Conservation (phyloP, 441 rosid genomes). For the Jatropha multifida region DNA sequence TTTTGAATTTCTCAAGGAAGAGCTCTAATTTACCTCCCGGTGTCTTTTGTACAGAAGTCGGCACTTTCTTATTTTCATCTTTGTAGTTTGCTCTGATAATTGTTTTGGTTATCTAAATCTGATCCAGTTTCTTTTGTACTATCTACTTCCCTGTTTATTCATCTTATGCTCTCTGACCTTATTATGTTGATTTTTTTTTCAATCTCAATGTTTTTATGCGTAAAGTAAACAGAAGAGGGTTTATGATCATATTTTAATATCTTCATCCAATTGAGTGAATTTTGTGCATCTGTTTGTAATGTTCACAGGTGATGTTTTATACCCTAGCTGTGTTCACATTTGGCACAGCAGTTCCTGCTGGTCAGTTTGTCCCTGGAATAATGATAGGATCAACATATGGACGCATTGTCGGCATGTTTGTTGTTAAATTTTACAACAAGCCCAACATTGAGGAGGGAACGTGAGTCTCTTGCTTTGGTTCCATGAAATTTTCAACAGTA, state of each 20-base stretch:
- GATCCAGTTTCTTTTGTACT: not conserved
- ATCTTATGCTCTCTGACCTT: not conserved
- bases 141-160: not conserved
- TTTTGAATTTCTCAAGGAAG: not conserved
- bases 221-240: not conserved
- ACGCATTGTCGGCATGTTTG: conserved; percentile 97
- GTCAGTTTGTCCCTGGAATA: conserved; percentile 98
- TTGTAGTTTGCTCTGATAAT: not conserved
- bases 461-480: conserved; percentile 53
- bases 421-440: conserved; percentile 86
- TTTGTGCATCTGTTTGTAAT: conserved; percentile 9
- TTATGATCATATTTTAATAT: not conserved
- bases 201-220: not conserved
- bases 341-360: conserved; percentile 99
- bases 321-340: conserved; percentile 91
- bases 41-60: not conserved
- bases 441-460: conserved; percentile 98
- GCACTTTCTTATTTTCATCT: not conserved
- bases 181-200: not conserved
- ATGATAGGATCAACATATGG: conserved; percentile 99
- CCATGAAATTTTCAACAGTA: not conserved
- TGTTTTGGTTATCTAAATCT: not conserved
- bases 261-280: not conserved
- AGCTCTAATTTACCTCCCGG: not conserved
- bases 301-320: conserved; percentile 89